Evolutionary conservation across 805 yeast species (phyloP).

Genomic region (Starmerella etchellsii): DNA sequence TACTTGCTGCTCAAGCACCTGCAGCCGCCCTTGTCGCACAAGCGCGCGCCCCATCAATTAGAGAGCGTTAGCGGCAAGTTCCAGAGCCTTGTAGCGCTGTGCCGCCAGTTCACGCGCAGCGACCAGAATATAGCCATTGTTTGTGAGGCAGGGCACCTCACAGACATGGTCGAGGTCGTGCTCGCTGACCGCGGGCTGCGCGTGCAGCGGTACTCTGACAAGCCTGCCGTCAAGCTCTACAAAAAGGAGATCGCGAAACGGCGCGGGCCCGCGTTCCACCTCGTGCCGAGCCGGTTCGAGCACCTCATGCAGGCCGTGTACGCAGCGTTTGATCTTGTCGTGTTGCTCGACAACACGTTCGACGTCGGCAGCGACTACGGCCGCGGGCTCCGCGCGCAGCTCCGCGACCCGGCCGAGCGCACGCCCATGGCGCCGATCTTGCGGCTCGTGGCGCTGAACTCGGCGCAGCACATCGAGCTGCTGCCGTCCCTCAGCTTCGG

Average conservation of each 20-base stretch:
- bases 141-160: constrained; percentile 51
- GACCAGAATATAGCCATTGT: constrained; percentile 52
- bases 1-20: constrained; percentile 71
- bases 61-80: constrained; percentile 50
- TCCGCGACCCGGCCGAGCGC: constrained; percentile 22
- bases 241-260: constrained; percentile 10
- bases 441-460: constrained; percentile 60
- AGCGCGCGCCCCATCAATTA: constrained; percentile 55
- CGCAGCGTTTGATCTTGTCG: constrained; percentile 41
- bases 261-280: constrained; percentile 22
- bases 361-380: constrained; percentile 31
- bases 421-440: constrained; percentile 40
- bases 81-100: constrained; percentile 49
- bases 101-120: constrained; percentile 39
- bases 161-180: constrained; percentile 69
- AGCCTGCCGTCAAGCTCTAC: constrained; percentile 11
- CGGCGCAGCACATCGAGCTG: constrained; percentile 68
- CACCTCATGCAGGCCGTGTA: constrained; percentile 22
- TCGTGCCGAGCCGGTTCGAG: constrained; percentile 34
- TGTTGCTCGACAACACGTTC: constrained; percentile 53
- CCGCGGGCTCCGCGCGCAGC: constrained; percentile 22
- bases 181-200: constrained; percentile 57
- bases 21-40: constrained; percentile 52
- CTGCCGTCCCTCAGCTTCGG: constrained; percentile 36
- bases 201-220: constrained; percentile 56